These are phyloP conservation scores for Erigeron philadelphicus DNA, from an alignment of 140 eudicot genomes.

Conservation along the genomic window DNA sequence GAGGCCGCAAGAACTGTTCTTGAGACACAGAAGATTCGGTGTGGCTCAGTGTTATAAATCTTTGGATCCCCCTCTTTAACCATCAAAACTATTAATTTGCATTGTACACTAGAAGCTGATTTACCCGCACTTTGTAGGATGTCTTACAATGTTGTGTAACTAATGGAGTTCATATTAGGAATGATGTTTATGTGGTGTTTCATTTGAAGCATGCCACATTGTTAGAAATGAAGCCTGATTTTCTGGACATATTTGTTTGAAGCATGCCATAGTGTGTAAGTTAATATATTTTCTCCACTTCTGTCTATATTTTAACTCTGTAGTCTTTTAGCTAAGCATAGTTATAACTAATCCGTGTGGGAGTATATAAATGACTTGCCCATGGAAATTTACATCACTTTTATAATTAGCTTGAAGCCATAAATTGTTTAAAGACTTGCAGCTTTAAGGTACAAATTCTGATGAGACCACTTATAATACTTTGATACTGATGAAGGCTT, in stretches of 20 bases:
- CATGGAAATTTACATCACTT: no score
- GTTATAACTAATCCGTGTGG: no score
- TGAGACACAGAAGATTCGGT: constrained; percentile 42
- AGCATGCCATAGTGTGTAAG: no score
- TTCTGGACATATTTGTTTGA: background rate
- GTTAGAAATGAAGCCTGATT: constrained; percentile 8
- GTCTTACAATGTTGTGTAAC: background rate
- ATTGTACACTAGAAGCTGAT: constrained; percentile 11
- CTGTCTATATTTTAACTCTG: no score
- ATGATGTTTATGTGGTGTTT: background rate
- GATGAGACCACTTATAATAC: no score
- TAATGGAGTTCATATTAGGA: background rate
- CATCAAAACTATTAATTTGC: background rate
- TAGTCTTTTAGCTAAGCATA: no score
- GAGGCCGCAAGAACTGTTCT: constrained; percentile 62
- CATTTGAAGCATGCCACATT: background rate
- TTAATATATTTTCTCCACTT: no score
- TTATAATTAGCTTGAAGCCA: no score
- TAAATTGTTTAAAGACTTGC: no score
- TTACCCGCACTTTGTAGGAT: constrained; percentile 13
- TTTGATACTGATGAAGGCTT: no score
- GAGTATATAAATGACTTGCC: no score
- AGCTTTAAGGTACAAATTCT: no score
- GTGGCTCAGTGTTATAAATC: constrained; percentile 31
- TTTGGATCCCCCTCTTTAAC: background rate